Base-by-base conservation (phyloP, 352 stramenopile species). In the Globisporangium acanthophoron region DNA sequence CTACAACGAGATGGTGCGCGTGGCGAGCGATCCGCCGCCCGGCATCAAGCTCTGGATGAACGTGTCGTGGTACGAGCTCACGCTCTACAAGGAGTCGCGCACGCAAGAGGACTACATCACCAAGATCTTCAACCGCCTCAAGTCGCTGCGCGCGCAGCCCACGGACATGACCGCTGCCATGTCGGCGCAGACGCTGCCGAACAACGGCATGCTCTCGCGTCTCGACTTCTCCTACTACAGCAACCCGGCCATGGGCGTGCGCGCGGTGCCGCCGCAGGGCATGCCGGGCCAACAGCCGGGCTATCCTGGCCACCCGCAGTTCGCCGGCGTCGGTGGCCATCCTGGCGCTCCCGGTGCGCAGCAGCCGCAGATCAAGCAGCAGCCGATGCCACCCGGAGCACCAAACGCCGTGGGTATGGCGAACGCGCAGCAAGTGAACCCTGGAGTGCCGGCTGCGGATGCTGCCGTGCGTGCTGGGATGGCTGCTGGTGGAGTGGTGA, bases 11-110 rank as follows among this genome's bases (percentile, higher is more conserved):
- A 82, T 93, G 67, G 83, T 93, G 33, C 80, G 83, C 56, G 80
- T 93, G 41, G 87, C 78, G n/a, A 85, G 74, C 11, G 83, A 93
- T 56, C 80, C 80, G 20, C 73, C 80, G 39, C 80, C 83, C 0
- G 83, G 83, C 16, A 93, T 93, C 50, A 89, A 88, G 63, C 75
- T 93, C 35, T 93, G 83, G 83, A 93, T 91, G 77, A 90, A 93
- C 64, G 83, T 91, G 31, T 85, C 83, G 20, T 90, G 83, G 80
- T 93, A 89, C 62, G 83, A 93, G 71, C 64, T 93, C 49, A 86
- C 78, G 52, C 69, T 91, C 7, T 93, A 88, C 71, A 88, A 90
- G 62, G 83, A 93, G 65, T 89, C 80, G 45, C 81, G 73, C 16
- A 93, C 83, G 16, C 80, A 93, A 65, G 78, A 93, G 54, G 83